A percentile compares a stretch with the other conserved stretches of the same genome.
These are phyloP conservation scores for Liriodendron chinense DNA, from an alignment of 164 flowering plant species.

Conservation along the genomic window DNA sequence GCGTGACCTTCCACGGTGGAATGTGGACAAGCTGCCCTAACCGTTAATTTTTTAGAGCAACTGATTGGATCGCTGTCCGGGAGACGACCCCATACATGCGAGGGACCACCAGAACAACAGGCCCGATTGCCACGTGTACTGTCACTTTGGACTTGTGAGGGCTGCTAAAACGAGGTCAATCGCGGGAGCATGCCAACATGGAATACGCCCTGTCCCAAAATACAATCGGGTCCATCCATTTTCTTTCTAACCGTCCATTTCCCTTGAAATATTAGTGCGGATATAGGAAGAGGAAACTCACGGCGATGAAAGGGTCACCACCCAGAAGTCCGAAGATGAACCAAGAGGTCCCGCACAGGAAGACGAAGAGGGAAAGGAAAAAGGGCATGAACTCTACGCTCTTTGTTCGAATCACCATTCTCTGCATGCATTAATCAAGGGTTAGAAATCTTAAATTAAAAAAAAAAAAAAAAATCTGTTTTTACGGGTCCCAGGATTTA, in stretches of 20 bases:
- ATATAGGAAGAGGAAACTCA: slow-evolving; percentile 18
- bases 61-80: no score
- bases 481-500: no score
- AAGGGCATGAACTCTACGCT: slow-evolving; percentile 69
- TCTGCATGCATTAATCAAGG: slow-evolving; percentile 26
- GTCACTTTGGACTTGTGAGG: neutral
- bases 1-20: no score
- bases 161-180: neutral
- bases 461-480: neutral
- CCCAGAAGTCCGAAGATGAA: slow-evolving; percentile 51
- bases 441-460: no score
- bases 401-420: slow-evolving; percentile 48
- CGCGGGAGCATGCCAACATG: neutral
- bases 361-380: slow-evolving; percentile 44
- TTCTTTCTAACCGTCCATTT: no score
- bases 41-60: no score
- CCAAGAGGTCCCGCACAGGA: slow-evolving; percentile 54
- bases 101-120: no score
- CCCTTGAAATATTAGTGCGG: neutral
- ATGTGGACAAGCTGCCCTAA: no score
- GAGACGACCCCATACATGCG: no score
- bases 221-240: no score
- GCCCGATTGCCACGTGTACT: no score
- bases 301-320: slow-evolving; percentile 43
- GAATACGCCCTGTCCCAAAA: neutral